Evolutionary conservation across 129 eudicot genomes (phyloP).

Genomic region (Rutidosis leptorrhynchoides): DNA sequence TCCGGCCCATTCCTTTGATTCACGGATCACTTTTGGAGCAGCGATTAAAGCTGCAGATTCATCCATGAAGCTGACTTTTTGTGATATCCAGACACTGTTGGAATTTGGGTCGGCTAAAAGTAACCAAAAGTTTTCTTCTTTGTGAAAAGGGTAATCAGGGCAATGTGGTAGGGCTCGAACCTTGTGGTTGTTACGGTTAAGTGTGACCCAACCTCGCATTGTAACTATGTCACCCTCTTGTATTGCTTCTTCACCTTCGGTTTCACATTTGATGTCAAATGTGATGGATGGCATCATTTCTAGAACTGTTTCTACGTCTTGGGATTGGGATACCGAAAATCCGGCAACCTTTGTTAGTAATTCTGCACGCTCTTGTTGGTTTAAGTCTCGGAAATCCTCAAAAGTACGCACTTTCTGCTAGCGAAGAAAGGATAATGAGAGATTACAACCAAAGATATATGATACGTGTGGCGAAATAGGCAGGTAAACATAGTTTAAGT

Average conservation of each 20-base stretch:
- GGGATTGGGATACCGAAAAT: slow-evolving; percentile 56
- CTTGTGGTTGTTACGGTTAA: slow-evolving; percentile 53
- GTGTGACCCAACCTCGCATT: slow-evolving; percentile 84
- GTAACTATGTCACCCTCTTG: slow-evolving; percentile 93
- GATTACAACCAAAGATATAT: not conserved
- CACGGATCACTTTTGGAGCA: slow-evolving; percentile 79
- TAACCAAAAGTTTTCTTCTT: slow-evolving; percentile 84
- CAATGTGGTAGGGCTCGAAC: slow-evolving; percentile 80
- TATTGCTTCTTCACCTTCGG: slow-evolving; percentile 96
- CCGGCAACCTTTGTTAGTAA: slow-evolving; percentile 60
- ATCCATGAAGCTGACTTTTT: slow-evolving; percentile 81
- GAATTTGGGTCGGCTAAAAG: slow-evolving; percentile 71
- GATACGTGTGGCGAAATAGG: not conserved
- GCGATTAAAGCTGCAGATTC: slow-evolving; percentile 80
- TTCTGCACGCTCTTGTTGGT: slow-evolving; percentile 65
- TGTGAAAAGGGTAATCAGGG: slow-evolving; percentile 74
- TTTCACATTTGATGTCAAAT: slow-evolving; percentile 70
- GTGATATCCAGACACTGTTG: slow-evolving; percentile 84
- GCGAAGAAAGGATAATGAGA: slow-evolving; percentile 2
- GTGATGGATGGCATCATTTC: slow-evolving; percentile 82
- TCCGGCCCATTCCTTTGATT: slow-evolving; percentile 71
- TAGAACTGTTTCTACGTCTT: slow-evolving; percentile 74
- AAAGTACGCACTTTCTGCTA: slow-evolving; percentile 74
- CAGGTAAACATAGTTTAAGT: no score
- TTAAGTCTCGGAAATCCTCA: slow-evolving; percentile 73